Evolutionary conservation across 2,329 filamentous ascomycete species (phyloP), one percentile per base, ranked within the genome.

Genomic region (Colletotrichum melonis): DNA sequence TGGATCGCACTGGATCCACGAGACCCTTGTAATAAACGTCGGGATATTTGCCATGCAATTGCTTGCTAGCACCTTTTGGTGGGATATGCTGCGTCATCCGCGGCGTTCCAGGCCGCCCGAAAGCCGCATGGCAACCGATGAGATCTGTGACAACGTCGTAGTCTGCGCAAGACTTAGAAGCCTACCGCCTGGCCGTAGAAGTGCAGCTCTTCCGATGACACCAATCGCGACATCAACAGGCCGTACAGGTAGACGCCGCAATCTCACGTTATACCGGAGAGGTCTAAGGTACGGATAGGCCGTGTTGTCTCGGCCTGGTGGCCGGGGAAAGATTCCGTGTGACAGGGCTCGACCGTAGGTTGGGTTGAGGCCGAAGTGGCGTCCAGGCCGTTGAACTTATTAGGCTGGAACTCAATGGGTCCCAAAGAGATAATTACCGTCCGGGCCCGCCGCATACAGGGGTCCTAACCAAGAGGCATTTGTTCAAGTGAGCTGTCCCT

Each of bases 11-110:
- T 65, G 49, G 70, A 49, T 60, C 62, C 70, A 58, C 62, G 66
- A 63, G 35, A 74, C 52, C 73, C 73, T 60, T 75, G 73, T 49
- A 66, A 57, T 62, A 66, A 26, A 65, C n/a, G 46, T 60, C 73
- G 66, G 65, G 56, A 70, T 56, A 67, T 73, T 75, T 67, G 52
- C 60, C 69, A 69, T 66, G 63, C 58, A 54, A 52, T 67, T 46
- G 26, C 42, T 54, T 32, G 57, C 52, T 72, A 58, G 46, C n/a
- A 60, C n/a, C n/a, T 38, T 46, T 55, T 42, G 32, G 26, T 65
- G 11, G 22, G 12, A 59, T 49, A 49, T 49, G 19, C 19, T 49
- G 42, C 42, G 55, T 12, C 35, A 56, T 62, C 46, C 69, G 24
- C 30, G 46, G 32, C 57, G 26, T 62, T 68, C 69, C 46, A 68